phyloP scores from a whole-genome alignment of 371 early-diverging fungal species.

The Actinomortierella wolfii region DNA sequence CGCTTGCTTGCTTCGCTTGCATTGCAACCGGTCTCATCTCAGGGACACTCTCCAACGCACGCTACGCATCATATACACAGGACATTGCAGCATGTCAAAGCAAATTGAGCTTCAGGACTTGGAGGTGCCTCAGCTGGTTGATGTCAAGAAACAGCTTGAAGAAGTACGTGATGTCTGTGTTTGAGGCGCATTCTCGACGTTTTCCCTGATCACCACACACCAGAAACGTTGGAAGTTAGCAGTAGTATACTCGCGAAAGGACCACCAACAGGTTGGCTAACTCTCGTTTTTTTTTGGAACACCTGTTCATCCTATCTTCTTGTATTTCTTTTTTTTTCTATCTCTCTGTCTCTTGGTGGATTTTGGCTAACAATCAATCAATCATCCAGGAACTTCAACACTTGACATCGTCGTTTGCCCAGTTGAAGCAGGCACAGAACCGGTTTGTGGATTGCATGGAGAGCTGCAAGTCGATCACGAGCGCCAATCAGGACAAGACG shows the following conservation, averaged over 20 bases:
- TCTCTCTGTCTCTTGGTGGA: no score
- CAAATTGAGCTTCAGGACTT: slow-evolving; percentile 84
- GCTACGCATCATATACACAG: not conserved
- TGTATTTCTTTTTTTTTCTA: no score
- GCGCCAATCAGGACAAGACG: slow-evolving; percentile 60
- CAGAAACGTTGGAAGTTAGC: no score
- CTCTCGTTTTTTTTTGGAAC: no score
- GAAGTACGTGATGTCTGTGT: slow-evolving; percentile 58
- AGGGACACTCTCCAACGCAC: not conserved
- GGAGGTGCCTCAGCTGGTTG: slow-evolving; percentile 82
- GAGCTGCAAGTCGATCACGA: slow-evolving; percentile 51
- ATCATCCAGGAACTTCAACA: slow-evolving; percentile 76
- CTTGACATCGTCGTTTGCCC: slow-evolving; percentile 81
- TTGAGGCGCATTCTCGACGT: not conserved
- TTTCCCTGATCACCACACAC: not conserved
- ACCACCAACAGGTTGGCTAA: no score
- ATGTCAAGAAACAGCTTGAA: slow-evolving; percentile 84
- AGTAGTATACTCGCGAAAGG: no score
- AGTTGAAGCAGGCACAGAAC: slow-evolving; percentile 86
- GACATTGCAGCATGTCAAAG: slow-evolving; percentile 10
- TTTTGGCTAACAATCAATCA: no score
- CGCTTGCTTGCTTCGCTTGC: not conserved
- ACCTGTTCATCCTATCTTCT: no score
- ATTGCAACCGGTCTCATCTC: not conserved
- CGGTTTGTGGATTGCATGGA: slow-evolving; percentile 86